Percentiles rank a stretch among this genome's conserved stretches.
phyloP scores from a whole-genome alignment of 306 rosid genomes.

The Mimosa bimucronata region DNA sequence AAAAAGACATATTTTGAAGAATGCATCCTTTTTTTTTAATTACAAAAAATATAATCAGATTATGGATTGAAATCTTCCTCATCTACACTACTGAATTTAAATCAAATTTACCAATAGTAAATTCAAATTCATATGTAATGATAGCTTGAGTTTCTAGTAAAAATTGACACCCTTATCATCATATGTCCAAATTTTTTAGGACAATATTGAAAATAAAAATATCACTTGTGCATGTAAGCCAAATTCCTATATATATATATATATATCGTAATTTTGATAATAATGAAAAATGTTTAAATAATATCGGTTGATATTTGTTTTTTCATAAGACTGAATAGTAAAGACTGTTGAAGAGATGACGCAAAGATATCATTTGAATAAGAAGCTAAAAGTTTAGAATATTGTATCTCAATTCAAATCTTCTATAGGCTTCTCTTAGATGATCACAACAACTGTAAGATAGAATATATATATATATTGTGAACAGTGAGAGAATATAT shows the following conservation, averaged over 20 bases:
- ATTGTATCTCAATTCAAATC: conserved; percentile 12
- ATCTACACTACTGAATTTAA: too few species aligned
- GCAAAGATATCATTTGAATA: conserved; percentile 9
- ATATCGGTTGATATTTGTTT: neutral
- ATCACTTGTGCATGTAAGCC: neutral
- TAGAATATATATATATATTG: conserved; percentile 22
- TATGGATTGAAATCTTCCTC: too few species aligned
- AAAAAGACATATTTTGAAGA: too few species aligned
- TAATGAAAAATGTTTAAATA: neutral
- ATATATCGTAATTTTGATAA: neutral
- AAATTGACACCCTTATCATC: neutral
- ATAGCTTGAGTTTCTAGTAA: neutral
- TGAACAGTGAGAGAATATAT: conserved; percentile 11
- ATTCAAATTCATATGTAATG: too few species aligned
- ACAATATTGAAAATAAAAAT: neutral
- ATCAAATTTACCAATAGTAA: too few species aligned
- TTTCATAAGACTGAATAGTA: neutral
- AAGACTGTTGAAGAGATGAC: neutral
- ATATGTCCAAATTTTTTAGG: neutral
- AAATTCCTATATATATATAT: neutral
- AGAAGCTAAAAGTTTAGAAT: neutral
- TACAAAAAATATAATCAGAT: too few species aligned
- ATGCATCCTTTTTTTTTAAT: too few species aligned
- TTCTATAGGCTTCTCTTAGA: conserved; percentile 11
- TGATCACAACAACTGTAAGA: conserved; percentile 7